Evolutionary conservation across 768 basidiomycete genomes (phyloP).

Genomic region (Rhodotorula sphaerocarpa): DNA sequence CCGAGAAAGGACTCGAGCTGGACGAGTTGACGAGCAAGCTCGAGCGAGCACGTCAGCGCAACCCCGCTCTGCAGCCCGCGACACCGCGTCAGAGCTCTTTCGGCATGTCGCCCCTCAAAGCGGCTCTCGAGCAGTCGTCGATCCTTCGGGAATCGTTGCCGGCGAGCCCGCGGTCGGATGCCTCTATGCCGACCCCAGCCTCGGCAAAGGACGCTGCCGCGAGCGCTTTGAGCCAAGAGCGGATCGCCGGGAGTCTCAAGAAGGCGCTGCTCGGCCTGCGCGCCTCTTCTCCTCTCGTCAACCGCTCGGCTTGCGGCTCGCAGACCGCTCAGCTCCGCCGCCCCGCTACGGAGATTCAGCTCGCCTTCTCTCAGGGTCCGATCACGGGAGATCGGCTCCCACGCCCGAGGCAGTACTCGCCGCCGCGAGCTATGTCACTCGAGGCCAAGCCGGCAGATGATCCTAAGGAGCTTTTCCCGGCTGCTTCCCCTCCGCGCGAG

Average conservation of each 20-base stretch:
- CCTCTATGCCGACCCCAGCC: background rate
- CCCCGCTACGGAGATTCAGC: constrained; percentile 11
- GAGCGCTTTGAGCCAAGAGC: constrained; percentile 71
- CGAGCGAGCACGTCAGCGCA: constrained; percentile 29
- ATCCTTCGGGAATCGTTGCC: constrained; percentile 3
- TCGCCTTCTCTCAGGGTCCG: constrained; percentile 8
- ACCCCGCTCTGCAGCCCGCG: background rate
- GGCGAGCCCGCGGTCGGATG: constrained; percentile 16
- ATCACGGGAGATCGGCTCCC: constrained; percentile 30
- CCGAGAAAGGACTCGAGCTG: constrained; percentile 40
- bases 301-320: constrained; percentile 38
- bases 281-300: constrained; percentile 56
- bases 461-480: no score
- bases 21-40: constrained; percentile 43
- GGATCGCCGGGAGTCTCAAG: constrained; percentile 63
- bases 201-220: constrained; percentile 52
- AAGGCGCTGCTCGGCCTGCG: constrained; percentile 56
- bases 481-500: background rate
- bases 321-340: no score
- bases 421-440: no score
- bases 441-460: no score
- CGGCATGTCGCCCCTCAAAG: background rate
- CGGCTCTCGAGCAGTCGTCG: background rate
- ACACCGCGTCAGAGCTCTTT: background rate
- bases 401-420: constrained; percentile 15